phyloP scores from a whole-genome alignment of 495 filamentous ascomycete species.

The Penicillium goetzii region DNA sequence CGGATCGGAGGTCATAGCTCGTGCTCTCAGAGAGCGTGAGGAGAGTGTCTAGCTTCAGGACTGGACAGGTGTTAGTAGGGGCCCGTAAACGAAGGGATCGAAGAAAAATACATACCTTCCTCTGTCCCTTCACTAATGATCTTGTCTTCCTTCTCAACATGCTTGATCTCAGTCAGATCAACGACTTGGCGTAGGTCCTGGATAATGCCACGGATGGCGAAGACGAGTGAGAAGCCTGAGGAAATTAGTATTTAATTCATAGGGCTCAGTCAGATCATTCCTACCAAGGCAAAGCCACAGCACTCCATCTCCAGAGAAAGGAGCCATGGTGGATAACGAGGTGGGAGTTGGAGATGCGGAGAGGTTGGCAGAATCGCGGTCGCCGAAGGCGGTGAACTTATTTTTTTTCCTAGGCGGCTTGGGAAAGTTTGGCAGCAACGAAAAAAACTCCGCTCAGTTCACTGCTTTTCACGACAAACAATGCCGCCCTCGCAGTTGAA shows the following conservation, averaged over 20 bases:
- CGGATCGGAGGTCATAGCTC: slow-evolving; percentile 54
- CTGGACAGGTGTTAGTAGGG: slow-evolving; percentile 27
- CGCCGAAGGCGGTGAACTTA: slow-evolving; percentile 39
- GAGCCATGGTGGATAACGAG: slow-evolving; percentile 37
- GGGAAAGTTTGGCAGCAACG: slow-evolving; percentile 10
- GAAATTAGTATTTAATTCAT: slow-evolving; percentile 10
- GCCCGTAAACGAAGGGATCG: not conserved
- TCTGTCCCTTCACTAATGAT: slow-evolving; percentile 53
- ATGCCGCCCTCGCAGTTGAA: slow-evolving; percentile 98
- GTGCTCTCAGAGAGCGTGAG: slow-evolving; percentile 53
- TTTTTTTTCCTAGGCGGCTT: slow-evolving; percentile 35
- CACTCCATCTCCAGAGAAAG: slow-evolving; percentile 45
- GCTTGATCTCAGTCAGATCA: slow-evolving; percentile 53
- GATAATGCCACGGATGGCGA: slow-evolving; percentile 49
- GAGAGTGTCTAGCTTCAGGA: slow-evolving; percentile 55
- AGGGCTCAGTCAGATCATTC: not conserved
- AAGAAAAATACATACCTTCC: slow-evolving; percentile 40
- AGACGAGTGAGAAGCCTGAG: slow-evolving; percentile 51
- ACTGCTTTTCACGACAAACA: slow-evolving; percentile 29
- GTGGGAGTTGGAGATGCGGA: slow-evolving; percentile 34
- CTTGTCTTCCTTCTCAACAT: slow-evolving; percentile 49
- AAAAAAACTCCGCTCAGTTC: slow-evolving; percentile 26
- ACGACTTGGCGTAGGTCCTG: slow-evolving; percentile 51
- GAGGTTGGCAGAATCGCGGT: slow-evolving; percentile 42
- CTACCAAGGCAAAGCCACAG: slow-evolving; percentile 53